Conservation (phyloP, 2,329 filamentous ascomycete species). For the Claviceps spartinae region DNA sequence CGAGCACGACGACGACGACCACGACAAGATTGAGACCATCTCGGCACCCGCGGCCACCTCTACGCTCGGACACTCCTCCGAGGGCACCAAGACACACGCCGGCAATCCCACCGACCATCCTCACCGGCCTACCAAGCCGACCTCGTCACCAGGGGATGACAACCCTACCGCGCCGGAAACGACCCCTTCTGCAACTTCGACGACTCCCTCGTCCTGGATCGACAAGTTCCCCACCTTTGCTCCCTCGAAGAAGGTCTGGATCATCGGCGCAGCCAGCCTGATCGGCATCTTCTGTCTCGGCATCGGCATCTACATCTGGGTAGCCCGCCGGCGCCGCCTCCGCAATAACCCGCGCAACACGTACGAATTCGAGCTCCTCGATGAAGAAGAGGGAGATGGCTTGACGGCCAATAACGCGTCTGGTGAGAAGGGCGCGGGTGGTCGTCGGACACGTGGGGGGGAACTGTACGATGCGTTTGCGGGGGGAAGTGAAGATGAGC, state of each 20-base stretch:
- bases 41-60: conserved; percentile 14
- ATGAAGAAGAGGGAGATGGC: conserved; percentile 60
- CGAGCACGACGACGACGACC: conserved; percentile 71
- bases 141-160: background rate
- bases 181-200: background rate
- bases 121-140: conserved; percentile 44
- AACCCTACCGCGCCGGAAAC: background rate
- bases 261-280: conserved; percentile 72
- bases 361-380: conserved; percentile 90
- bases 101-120: conserved; percentile 47
- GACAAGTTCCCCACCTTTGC: conserved; percentile 87
- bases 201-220: conserved; percentile 52
- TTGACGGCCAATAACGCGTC: conserved; percentile 21
- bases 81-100: conserved; percentile 26
- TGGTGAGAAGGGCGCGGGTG: conserved; percentile 30
- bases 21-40: conserved; percentile 47
- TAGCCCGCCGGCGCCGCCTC: conserved; percentile 64
- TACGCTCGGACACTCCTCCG: conserved; percentile 34
- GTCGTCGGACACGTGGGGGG: conserved; percentile 52
- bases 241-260: conserved; percentile 82
- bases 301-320: conserved; percentile 67
- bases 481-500: conserved; percentile 60
- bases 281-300: conserved; percentile 74
- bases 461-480: conserved; percentile 98
- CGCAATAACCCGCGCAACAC: conserved; percentile 63